Evolutionary conservation across 1,284 basidiomycete genomes (phyloP).

Genomic region (Vanrija sp.): DNA sequence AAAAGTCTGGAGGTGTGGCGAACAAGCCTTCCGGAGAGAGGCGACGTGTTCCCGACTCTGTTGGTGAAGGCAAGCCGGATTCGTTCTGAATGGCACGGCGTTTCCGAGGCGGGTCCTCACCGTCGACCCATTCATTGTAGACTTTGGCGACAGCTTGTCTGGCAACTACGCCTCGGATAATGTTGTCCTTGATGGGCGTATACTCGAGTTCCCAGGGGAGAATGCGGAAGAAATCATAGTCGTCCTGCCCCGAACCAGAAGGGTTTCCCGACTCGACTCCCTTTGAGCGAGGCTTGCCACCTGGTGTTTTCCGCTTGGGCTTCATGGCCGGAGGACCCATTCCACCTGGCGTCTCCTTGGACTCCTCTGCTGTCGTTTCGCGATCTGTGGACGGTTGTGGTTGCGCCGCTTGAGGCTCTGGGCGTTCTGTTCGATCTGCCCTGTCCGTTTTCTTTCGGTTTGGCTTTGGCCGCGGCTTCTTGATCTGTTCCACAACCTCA

Average conservation of each 20-base stretch:
- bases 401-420: not conserved
- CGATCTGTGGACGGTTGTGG: not conserved
- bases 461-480: conserved; percentile 14
- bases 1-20: conserved; percentile 48
- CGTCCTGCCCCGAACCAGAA: conserved; percentile 10
- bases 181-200: conserved; percentile 41
- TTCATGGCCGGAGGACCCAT: conserved; percentile 13
- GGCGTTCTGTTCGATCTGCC: not conserved
- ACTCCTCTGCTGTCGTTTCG: not conserved
- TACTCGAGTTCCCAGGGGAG: conserved; percentile 47
- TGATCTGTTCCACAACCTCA: conserved; percentile 5
- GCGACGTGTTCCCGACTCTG: conserved; percentile 35
- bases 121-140: conserved; percentile 42
- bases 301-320: conserved; percentile 9
- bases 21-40: conserved; percentile 34
- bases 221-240: conserved; percentile 38
- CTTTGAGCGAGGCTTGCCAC: conserved; percentile 13
- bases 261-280: not conserved
- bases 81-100: conserved; percentile 23
- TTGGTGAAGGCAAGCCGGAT: conserved; percentile 44
- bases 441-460: conserved; percentile 14
- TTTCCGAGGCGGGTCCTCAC: conserved; percentile 21
- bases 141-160: conserved; percentile 31
- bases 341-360: conserved; percentile 5
- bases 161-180: conserved; percentile 33